Percentiles rank a stretch among this genome's conserved stretches.
These are phyloP conservation scores for Stachybotrys chlorohalonatus DNA, from an alignment of 2,329 filamentous ascomycete genomes.

Conservation along the genomic window DNA sequence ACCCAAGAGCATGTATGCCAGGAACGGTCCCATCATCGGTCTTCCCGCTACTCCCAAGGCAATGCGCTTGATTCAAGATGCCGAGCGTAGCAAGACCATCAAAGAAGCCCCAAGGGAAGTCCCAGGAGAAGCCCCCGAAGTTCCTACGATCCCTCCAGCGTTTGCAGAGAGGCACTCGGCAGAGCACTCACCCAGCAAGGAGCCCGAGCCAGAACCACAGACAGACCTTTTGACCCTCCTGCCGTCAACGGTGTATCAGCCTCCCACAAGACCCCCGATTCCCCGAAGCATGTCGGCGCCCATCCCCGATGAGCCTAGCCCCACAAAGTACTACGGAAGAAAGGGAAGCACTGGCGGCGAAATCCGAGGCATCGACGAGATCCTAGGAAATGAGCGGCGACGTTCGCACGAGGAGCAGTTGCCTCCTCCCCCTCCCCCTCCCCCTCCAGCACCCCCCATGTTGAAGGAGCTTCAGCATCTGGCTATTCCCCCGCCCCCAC, in stretches of 20 bases:
- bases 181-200: conserved; percentile 23
- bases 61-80: conserved; percentile 71
- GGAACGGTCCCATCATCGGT: conserved; percentile 51
- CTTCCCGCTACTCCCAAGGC: conserved; percentile 87
- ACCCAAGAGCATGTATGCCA: conserved; percentile 40
- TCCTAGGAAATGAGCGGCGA: conserved; percentile 27
- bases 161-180: conserved; percentile 34
- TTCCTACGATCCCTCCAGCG: conserved; percentile 41
- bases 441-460: conserved; percentile 42
- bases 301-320: conserved; percentile 30
- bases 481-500: conserved; percentile 51
- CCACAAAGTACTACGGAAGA: conserved; percentile 18
- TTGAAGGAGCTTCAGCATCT: conserved; percentile 56
- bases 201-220: neutral
- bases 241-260: conserved; percentile 52
- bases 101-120: conserved; percentile 23
- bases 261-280: conserved; percentile 38
- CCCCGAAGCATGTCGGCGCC: conserved; percentile 54
- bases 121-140: conserved; percentile 35
- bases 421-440: conserved; percentile 43
- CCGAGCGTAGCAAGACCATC: conserved; percentile 33
- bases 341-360: conserved; percentile 24
- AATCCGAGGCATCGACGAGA: conserved; percentile 39
- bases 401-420: conserved; percentile 41
- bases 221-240: conserved; percentile 36